Percentiles rank a stretch among this genome's conserved stretches.
These are phyloP conservation scores for Collybia sp. DNA, from an alignment of 768 basidiomycete genomes.

Conservation along the genomic window DNA sequence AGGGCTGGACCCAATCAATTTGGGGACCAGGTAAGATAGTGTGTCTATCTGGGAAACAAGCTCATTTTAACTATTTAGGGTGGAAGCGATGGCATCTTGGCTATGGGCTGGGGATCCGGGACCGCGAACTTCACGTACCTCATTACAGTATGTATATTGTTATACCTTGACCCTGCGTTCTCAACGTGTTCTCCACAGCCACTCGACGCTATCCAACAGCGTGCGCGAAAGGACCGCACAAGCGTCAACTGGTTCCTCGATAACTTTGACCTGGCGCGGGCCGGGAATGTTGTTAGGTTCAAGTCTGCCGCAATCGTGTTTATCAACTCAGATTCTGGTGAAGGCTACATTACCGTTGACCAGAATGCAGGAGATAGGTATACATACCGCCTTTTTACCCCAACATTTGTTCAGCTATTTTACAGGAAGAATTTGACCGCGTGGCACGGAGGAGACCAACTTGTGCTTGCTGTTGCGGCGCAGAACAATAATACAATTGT, in stretches of 20 bases:
- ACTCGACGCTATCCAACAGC: constrained; percentile 72
- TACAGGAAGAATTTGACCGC: constrained; percentile 48
- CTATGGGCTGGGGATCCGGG: constrained; percentile 93
- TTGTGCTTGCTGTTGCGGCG: constrained; percentile 48
- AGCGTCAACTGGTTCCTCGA: constrained; percentile 64
- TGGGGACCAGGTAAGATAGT: constrained; percentile 37
- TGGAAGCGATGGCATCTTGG: constrained; percentile 66
- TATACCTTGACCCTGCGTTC: background rate
- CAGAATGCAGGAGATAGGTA: constrained; percentile 74
- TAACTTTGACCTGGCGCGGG: constrained; percentile 56
- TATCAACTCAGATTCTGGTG: constrained; percentile 80
- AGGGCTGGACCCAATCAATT: constrained; percentile 68
- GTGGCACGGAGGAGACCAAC: constrained; percentile 51
- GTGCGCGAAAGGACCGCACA: constrained; percentile 64
- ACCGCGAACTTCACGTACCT: constrained; percentile 78
- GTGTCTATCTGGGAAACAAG: background rate
- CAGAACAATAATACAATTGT: constrained; percentile 49
- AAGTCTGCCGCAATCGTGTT: constrained; percentile 76
- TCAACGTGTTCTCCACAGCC: constrained; percentile 39
- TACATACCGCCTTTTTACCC: constrained; percentile 8
- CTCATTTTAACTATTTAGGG: constrained; percentile 21
- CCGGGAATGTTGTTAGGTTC: constrained; percentile 39
- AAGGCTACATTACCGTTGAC: constrained; percentile 76
- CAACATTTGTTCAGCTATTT: background rate
- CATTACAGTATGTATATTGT: constrained; percentile 46